phyloP scores from a whole-genome alignment of 306 rosid genomes.

The Lathyrus oleraceus region DNA sequence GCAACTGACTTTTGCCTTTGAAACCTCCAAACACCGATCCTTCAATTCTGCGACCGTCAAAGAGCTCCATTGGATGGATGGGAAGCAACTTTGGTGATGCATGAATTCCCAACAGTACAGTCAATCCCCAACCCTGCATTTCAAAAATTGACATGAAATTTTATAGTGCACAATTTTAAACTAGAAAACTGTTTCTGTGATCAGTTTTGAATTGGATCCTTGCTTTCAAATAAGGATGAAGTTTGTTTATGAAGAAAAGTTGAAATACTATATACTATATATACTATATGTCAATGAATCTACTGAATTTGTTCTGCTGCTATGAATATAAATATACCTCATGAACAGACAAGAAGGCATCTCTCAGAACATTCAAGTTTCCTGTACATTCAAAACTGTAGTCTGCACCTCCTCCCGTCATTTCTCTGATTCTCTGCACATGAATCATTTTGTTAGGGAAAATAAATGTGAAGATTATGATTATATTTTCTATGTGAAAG shows the following conservation, averaged over 20 bases:
- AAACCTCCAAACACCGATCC: constrained; percentile 79
- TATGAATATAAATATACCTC: constrained; percentile 40
- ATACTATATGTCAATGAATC: not conserved
- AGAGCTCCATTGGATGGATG: constrained; percentile 83
- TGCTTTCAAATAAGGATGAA: constrained; percentile 4
- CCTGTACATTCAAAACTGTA: constrained; percentile 78
- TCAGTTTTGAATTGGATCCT: not conserved
- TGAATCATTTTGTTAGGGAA: constrained; percentile 15
- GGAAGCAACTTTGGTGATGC: constrained; percentile 61
- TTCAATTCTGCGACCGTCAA: constrained; percentile 55
- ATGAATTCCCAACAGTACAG: constrained; percentile 74
- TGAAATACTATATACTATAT: not conserved
- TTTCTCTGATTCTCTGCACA: constrained; percentile 57
- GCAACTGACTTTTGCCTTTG: constrained; percentile 75
- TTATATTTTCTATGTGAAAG: constrained; percentile 1
- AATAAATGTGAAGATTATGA: not conserved
- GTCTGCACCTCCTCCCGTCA: constrained; percentile 62
- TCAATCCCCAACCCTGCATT: constrained; percentile 78
- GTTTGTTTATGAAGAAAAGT: not conserved
- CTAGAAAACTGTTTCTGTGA: not conserved
- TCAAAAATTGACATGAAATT: constrained; percentile 11
- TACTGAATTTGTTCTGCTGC: not conserved
- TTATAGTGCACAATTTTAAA: not conserved
- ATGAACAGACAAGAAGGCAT: constrained; percentile 63
- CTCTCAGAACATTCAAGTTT: constrained; percentile 52